Conservation (phyloP, 306 rosid species). For the Lathyrus aphaca region DNA sequence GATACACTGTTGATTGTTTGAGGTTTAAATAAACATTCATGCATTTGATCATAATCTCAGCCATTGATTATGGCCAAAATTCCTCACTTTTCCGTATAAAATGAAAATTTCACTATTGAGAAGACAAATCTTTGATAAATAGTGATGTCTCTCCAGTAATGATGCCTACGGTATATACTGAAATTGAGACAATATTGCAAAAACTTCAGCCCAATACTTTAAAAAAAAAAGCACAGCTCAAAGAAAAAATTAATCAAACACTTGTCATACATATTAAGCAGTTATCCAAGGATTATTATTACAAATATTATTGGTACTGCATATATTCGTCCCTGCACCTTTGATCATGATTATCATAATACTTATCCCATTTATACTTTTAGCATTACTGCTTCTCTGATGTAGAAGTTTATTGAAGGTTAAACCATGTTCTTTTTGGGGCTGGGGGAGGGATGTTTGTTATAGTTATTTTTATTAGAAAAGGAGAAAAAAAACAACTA, state of each 20-base stretch:
- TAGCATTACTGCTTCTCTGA: background rate
- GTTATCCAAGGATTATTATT: no score
- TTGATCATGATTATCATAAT: no score
- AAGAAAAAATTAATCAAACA: background rate
- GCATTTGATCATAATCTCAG: background rate
- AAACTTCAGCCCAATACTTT: background rate
- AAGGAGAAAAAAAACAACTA: no score
- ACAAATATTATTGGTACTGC: no score
- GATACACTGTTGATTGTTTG: background rate
- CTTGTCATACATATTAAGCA: no score
- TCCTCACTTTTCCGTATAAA: background rate
- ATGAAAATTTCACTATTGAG: background rate
- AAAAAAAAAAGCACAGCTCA: background rate
- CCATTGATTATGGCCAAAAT: background rate
- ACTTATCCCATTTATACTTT: no score
- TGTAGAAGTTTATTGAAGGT: background rate
- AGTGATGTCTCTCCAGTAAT: constrained; percentile 12
- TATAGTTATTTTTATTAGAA: no score
- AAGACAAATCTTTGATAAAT: background rate
- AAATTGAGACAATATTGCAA: background rate
- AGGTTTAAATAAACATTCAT: background rate
- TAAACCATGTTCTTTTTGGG: background rate
- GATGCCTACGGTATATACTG: background rate
- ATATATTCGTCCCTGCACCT: no score
- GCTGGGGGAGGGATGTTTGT: background rate